Evolutionary conservation across 1,139 yeast genomes (phyloP), one percentile per base, ranked within the genome.

Genomic region (Sugiyamaella grinbergsii): DNA sequence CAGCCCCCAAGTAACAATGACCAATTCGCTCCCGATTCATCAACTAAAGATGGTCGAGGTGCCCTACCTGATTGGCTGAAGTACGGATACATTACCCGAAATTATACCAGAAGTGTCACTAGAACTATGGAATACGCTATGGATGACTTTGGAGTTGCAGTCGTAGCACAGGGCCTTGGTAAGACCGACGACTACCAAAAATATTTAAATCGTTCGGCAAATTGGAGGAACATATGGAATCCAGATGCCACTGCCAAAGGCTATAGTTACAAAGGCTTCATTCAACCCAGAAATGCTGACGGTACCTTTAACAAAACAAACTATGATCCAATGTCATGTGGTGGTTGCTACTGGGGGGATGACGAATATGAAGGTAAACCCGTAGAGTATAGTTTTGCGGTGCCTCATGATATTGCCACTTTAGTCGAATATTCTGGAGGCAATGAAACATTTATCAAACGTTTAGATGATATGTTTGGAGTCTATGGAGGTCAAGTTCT

Each of bases 171-270:
- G 34, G 73, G 72, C 1, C 56, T 71, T 31, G 68, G 68, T 4
- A 56, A 61, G 18, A 26, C 52, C 3, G 54, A 57, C 2, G 70
- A 65, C 23, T 59, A 65, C 52, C 54, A 63, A 13, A 68, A 68
- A 52, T 72, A 72, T 53, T 61, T 71, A 52, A 54, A 62, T 22
- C 59, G 76, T 29, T 70, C 75, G 3, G 60, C 71, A 2, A 63
- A 68, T 50, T 72, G 76, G 76, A 69, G 69, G 55, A 65, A 71
- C 47, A 58, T 72, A 13, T 72, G 76, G 75, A 71, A 72, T 54
- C 50, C 51, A 6, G 56, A 68, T n/a, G 68, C 71, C 11, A 44
- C 60, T 0, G 54, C 68, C 1, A 58, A 55, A n/a, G 50, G 59
- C 13, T 70, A 70, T 54, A 62, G 47, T 1, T 70, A 70, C 54